Evolutionary conservation across 176 grass and related monocot species (phyloP), one percentile per base, ranked within the genome.

Genomic region (Hordeum marinum): DNA sequence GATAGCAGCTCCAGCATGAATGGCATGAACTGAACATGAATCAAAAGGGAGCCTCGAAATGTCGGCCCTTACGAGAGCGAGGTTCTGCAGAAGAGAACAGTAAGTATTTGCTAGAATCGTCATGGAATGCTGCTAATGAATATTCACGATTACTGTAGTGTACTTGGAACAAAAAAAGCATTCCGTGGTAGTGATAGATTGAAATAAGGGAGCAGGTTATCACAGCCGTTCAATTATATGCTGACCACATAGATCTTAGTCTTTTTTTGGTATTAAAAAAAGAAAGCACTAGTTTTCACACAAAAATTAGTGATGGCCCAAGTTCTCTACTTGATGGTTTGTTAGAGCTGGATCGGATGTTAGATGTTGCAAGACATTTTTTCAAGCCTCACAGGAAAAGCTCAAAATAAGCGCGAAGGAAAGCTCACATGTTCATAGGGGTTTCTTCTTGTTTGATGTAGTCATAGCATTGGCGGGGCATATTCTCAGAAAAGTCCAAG

Each of bases 401-500:
- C 59, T 69, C 1, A 69, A 42, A 64, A 57, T 54, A 83, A 90
- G 40, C 24, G 75, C 43, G 46, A 81, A 68, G 4, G 39, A 82
- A 66, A 62, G 10, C 90, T 93, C 89, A 97, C 95, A 35, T 84
- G 21, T 91, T 97, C 68, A 87, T 57, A 35, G 92, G 85, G 80
- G 84, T 90, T 74, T 83, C 90, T 12, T 98, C 93, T 87, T 95
- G 80, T 45, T 90, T 95, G 57, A 91, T 95, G 82, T 95, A 98
- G 25, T 95, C 93, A 78, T 98, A 93, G 77, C 89, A 98, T 34
- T 98, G 95, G 11, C 89, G 89, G 79, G 95, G 93, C 95, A 98
- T 98, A 88, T 98, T 98, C 89, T 98, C 93, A 23, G 95, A 98
- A 68, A 98, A 98, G 77, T 98, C 95, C 77, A 98, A 64, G 80